Base-by-base conservation (phyloP, 768 basidiomycete genomes). In the Dacryopinax spathularia region DNA sequence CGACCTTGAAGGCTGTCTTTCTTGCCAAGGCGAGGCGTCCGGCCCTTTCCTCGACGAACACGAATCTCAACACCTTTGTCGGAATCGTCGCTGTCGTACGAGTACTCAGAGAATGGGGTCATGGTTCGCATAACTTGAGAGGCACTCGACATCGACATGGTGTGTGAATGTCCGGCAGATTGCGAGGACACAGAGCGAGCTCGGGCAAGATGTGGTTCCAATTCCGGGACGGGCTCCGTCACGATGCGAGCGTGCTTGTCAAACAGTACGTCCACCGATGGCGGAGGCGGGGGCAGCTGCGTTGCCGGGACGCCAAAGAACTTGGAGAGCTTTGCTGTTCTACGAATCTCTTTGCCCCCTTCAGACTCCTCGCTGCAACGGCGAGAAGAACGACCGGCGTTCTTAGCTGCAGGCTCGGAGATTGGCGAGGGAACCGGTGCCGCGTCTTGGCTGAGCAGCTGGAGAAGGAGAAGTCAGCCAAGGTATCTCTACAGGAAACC, bases 81-180 rank as follows among this genome's bases (percentile, higher is more conserved):
- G 9, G 48, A 56, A 13, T 56, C 48, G 18, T 56, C 48, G 48
- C 48, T 56, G 48, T 56, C 48, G 48, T 56, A 56, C 48, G 48
- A 56, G 25, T 56, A 56, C 48, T 56, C 48, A 15, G 48, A 56
- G 48, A 56, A 56, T 3, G 48, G 48, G 12, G 48, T 56, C 48
- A 56, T 56, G 5, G 48, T 56, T 22, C 48, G 48, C 3, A 29
- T 29, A 22, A 56, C 18, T 31, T 56, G 48, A 5, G 48, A 56
- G 9, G 48, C 15, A 22, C 39, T 41, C 5, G 48, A 56, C 5
- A 56, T 10, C 10, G 48, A 56, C 7, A 31, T 10, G 22, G 48
- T 15, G 31, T 56, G 48, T 3, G 48, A 27, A 29, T 56, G 48
- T 31, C 48, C 48, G 48, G 13, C 48, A 56, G 48, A 56, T 15